Evolutionary conservation across 345 rosid species (phyloP), one percentile per base, ranked within the genome.

Genomic region (Eucalyptus microcorys): DNA sequence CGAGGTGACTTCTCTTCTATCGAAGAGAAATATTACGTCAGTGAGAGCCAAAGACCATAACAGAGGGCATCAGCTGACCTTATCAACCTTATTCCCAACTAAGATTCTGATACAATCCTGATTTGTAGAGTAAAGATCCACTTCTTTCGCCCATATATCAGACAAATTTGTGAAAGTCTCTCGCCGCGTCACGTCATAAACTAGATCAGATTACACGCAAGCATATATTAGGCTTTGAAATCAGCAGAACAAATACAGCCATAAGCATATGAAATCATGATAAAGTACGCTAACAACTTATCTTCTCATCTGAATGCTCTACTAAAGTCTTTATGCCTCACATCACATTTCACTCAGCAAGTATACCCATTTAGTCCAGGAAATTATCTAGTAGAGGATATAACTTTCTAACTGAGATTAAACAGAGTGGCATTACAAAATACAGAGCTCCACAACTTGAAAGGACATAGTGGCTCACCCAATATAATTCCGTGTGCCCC

Each of bases 401-500:
- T 37, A 37, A 37, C 42, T 76, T 76, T 76, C 27, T 10, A 76
- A 55, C 64, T 17, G 37, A 27, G 37, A 49, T 47, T 85, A 37
- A 50, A 49, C 27, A 86, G 59, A 86, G 61, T 21, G 59, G 87
- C 55, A 30, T 30, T 30, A 86, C 5, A 2, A 55, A 40, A 40
- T 9, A 24, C 40, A 86, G 59, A 26, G 40, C 59, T 55, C 64
- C 87, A 10, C 30, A 40, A 55, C 49, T 85, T 85, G 32, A 85
- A 49, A 85, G 49, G 40, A 49, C 59, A 47, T 10, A 49, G 24
- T 32, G 76, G 88, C 93, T 89, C 94, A 98, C 99, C 98, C 14
- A 98, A 99, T 61, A 98, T 93, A 89, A 98, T 95, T 55, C 99
- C 99, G 49, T 98, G 99, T 34, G 99, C 95, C 40, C 99, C 99